Evolutionary conservation across 169 alveolate species (phyloP).

Genomic region (Plasmodium inui): DNA sequence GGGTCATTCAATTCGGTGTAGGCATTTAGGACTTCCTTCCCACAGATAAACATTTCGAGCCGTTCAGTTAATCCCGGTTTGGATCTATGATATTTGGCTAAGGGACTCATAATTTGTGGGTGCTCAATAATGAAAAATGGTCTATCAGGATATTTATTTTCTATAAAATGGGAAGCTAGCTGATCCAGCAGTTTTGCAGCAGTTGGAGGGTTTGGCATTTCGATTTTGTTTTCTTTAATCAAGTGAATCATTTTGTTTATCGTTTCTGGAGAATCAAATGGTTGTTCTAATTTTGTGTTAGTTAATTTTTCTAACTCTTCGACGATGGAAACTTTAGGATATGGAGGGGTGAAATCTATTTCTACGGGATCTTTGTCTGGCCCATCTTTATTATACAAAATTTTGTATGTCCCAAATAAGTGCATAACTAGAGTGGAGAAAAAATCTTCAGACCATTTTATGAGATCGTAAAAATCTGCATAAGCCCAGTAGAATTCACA

Average conservation of each 20-base stretch:
- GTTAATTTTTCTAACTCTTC: slow-evolving; percentile 88
- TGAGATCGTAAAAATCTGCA: slow-evolving; percentile 97
- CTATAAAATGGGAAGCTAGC: slow-evolving; percentile 93
- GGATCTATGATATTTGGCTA: slow-evolving; percentile 97
- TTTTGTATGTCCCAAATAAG: slow-evolving; percentile 94
- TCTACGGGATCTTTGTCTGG: slow-evolving; percentile 92
- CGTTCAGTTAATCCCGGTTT: slow-evolving; percentile 95
- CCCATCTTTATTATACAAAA: slow-evolving; percentile 97
- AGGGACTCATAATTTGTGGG: slow-evolving; percentile 99
- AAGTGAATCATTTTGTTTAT: slow-evolving; percentile 74
- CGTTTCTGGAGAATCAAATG: slow-evolving; percentile 78
- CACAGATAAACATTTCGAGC: slow-evolving; percentile 97
- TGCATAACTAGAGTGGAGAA: slow-evolving; percentile 89
- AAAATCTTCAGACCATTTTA: slow-evolving; percentile 97
- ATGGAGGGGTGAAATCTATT: slow-evolving; percentile 99
- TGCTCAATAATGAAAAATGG: slow-evolving; percentile 97
- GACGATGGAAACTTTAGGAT: slow-evolving; percentile 92
- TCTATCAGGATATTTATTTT: slow-evolving; percentile 90
- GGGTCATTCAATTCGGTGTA: slow-evolving; percentile 99
- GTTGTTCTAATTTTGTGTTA: slow-evolving; percentile 86
- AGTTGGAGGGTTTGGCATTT: slow-evolving; percentile 84
- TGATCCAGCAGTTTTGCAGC: slow-evolving; percentile 72
- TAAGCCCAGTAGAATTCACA: slow-evolving; percentile 98
- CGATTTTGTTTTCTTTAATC: slow-evolving; percentile 80
- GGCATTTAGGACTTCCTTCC: slow-evolving; percentile 98